phyloP scores from a whole-genome alignment of 306 rosid genomes.

The Aeschynomene evenia region DNA sequence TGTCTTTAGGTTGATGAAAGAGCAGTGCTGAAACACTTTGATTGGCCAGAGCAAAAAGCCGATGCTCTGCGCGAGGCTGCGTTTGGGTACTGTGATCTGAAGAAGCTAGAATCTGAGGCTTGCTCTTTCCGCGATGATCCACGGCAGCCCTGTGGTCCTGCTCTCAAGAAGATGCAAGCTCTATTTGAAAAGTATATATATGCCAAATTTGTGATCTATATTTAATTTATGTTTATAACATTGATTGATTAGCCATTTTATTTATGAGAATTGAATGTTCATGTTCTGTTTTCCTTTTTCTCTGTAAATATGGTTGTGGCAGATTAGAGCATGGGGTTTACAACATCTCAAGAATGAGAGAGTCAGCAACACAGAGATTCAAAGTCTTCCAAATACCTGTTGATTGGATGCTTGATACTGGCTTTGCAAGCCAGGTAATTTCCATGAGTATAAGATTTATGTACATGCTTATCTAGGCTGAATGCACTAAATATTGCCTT shows the following conservation, averaged over 20 bases:
- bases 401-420: slow-evolving; percentile 93
- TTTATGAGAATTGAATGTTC: not conserved
- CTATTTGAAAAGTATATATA: slow-evolving; percentile 80
- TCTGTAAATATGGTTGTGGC: slow-evolving; percentile 22
- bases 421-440: slow-evolving; percentile 78
- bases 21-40: slow-evolving; percentile 93
- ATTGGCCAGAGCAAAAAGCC: slow-evolving; percentile 98
- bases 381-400: slow-evolving; percentile 79
- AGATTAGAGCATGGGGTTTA: slow-evolving; percentile 94
- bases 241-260: not conserved
- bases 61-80: slow-evolving; percentile 98
- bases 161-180: slow-evolving; percentile 95
- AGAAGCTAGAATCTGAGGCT: slow-evolving; percentile 88
- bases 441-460: no score
- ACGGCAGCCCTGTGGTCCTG: slow-evolving; percentile 78
- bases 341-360: slow-evolving; percentile 85
- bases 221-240: not conserved
- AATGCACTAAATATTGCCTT: not conserved
- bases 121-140: slow-evolving; percentile 72
- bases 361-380: slow-evolving; percentile 77
- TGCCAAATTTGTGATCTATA: not conserved
- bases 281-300: not conserved
- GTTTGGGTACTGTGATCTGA: slow-evolving; percentile 81
- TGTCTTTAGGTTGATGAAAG: slow-evolving; percentile 85
- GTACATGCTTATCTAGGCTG: not conserved